Evolutionary conservation across 495 filamentous ascomycete genomes (phyloP).

Genomic region (Tuber calosporum): DNA sequence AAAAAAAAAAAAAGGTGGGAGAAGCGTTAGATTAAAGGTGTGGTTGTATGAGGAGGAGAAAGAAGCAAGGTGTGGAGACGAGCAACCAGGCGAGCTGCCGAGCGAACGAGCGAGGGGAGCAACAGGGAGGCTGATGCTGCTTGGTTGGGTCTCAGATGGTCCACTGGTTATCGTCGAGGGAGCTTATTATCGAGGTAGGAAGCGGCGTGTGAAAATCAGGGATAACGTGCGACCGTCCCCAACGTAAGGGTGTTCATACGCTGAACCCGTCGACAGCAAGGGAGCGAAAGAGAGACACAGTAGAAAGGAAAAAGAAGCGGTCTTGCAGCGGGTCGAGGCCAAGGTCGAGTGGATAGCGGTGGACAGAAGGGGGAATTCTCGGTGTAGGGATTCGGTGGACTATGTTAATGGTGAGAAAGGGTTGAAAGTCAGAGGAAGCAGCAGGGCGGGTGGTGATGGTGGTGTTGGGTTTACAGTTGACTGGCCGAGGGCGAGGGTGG

Average conservation of each 20-base stretch:
- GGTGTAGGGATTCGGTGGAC: conserved; percentile 1
- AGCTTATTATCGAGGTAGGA: neutral
- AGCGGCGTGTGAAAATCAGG: conserved; percentile 1
- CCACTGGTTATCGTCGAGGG: conserved; percentile 4
- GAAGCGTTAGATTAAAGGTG: conserved; percentile 3
- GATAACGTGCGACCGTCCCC: neutral
- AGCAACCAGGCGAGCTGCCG: neutral
- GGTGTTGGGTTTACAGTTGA: neutral
- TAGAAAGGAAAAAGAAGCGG: conserved; percentile 2
- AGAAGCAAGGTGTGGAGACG: neutral
- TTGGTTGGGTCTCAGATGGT: neutral
- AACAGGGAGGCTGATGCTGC: neutral
- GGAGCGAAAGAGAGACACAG: neutral
- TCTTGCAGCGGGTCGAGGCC: neutral
- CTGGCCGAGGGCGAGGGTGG: neutral
- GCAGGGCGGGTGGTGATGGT: neutral
- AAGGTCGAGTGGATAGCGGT: neutral
- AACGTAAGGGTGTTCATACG: neutral
- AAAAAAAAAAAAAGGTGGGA: neutral
- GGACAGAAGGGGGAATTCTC: neutral
- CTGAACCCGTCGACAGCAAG: neutral
- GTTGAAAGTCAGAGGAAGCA: neutral
- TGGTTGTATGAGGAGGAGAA: neutral
- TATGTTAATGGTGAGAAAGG: neutral
- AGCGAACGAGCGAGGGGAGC: conserved; percentile 1